These are phyloP conservation scores for Aspergillus phoenicis DNA, from an alignment of 2,329 filamentous ascomycete species.

Conservation along the genomic window DNA sequence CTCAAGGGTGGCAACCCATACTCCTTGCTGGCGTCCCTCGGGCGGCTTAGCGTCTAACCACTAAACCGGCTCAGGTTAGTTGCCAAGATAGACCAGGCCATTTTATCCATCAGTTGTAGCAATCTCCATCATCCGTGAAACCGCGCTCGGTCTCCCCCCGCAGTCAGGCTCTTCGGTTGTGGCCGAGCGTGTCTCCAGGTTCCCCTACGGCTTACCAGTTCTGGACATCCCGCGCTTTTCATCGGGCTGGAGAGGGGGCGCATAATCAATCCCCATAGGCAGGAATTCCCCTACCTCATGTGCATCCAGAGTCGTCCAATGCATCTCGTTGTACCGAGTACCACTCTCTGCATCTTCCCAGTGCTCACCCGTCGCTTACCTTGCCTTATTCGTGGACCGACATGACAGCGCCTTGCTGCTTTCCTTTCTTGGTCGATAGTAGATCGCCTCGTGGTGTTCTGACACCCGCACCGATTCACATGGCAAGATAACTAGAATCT, in stretches of 20 bases:
- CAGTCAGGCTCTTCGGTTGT: slow-evolving; percentile 6
- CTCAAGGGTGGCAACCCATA: neutral
- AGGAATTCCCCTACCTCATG: neutral
- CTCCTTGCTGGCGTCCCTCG: neutral
- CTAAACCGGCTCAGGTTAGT: neutral
- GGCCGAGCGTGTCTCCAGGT: neutral
- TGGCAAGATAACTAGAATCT: neutral
- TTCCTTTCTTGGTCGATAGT: neutral
- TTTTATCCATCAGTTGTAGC: neutral
- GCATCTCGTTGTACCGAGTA: neutral
- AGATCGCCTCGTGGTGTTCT: neutral
- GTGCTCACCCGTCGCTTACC: neutral
- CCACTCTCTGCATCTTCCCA: neutral
- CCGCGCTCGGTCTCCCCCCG: neutral
- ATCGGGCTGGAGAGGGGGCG: neutral
- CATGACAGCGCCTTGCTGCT: neutral
- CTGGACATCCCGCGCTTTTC: neutral
- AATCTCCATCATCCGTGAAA: neutral
- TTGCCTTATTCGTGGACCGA: neutral
- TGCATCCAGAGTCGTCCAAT: neutral
- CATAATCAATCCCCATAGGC: neutral
- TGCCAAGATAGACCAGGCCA: neutral
- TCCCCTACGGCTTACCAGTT: neutral
- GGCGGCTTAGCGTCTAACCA: neutral
- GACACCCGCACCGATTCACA: neutral